Conservation (phyloP, 768 basidiomycete genomes). For the Gloeostereum incarnatum region DNA sequence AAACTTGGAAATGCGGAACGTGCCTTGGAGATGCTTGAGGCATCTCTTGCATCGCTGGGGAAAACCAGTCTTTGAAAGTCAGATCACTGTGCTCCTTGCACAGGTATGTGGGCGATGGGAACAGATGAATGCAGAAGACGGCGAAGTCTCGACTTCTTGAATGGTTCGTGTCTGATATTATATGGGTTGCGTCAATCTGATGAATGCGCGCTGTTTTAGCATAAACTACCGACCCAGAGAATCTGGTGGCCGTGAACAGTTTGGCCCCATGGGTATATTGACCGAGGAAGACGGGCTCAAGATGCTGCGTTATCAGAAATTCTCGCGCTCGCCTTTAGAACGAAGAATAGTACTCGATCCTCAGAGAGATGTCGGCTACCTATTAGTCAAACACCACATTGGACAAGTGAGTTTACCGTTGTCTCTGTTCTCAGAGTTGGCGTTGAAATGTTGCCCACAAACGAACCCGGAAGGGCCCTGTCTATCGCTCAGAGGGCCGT, state of each 20-base stretch:
- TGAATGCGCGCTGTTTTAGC: conserved; percentile 45
- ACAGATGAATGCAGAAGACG: conserved; percentile 66
- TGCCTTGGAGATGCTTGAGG: conserved; percentile 62
- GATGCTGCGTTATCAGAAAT: conserved; percentile 86
- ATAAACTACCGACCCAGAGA: conserved; percentile 68
- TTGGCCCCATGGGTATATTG: conserved; percentile 84
- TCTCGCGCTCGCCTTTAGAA: conserved; percentile 55
- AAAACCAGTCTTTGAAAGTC: conserved; percentile 43
- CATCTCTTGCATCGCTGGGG: conserved; percentile 47
- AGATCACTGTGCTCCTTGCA: conserved; percentile 71
- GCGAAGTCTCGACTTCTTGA: conserved; percentile 77
- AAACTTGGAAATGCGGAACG: conserved; percentile 50
- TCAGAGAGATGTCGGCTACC: conserved; percentile 55
- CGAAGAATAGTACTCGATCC: conserved; percentile 61
- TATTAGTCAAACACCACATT: conserved; percentile 66
- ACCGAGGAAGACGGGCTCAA: conserved; percentile 64
- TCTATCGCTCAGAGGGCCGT: conserved; percentile 49
- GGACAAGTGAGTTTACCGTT: conserved; percentile 47
- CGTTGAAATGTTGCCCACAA: conserved; percentile 21
- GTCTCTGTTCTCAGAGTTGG: background rate
- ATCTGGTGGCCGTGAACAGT: conserved; percentile 71
- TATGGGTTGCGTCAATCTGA: conserved; percentile 2
- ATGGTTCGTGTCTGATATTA: conserved; percentile 41
- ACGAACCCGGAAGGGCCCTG: conserved; percentile 37
- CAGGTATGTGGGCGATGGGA: conserved; percentile 79